Conservation (phyloP, 495 filamentous ascomycete genomes). For the Podospora anserina region DNA sequence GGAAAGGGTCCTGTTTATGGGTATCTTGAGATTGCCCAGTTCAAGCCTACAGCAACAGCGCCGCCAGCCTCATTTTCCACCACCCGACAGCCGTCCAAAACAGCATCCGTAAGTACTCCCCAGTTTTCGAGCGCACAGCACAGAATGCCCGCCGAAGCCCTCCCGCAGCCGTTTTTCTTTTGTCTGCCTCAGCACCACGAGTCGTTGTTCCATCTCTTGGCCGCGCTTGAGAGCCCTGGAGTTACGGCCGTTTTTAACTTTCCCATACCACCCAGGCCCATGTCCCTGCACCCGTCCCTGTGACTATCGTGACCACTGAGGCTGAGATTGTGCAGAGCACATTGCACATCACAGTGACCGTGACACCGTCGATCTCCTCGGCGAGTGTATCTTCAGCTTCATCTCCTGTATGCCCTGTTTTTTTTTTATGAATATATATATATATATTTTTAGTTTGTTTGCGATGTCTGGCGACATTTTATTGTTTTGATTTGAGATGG, state of each 20-base stretch:
- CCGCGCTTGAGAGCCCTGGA: constrained; percentile 6
- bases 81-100: constrained; percentile 3
- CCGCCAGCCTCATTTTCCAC: constrained; percentile 8
- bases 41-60: constrained; percentile 32
- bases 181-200: not conserved
- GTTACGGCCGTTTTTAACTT: constrained; percentile 7
- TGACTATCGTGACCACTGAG: constrained; percentile 27
- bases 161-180: not conserved
- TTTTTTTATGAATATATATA: constrained; percentile 4
- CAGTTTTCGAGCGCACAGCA: not conserved
- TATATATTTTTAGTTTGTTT: not conserved
- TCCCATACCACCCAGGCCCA: not conserved
- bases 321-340: constrained; percentile 37
- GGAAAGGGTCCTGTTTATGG: constrained; percentile 35
- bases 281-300: constrained; percentile 6
- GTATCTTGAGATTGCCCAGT: constrained; percentile 35
- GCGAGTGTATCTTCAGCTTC: constrained; percentile 19
- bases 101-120: constrained; percentile 22
- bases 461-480: not conserved
- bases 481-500: not conserved
- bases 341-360: constrained; percentile 31
- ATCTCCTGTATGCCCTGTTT: constrained; percentile 28
- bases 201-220: not conserved
- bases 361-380: constrained; percentile 25
- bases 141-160: not conserved